These are phyloP conservation scores for Coniochaeta sp. DNA, from an alignment of 2,329 filamentous ascomycete species.

Conservation along the genomic window DNA sequence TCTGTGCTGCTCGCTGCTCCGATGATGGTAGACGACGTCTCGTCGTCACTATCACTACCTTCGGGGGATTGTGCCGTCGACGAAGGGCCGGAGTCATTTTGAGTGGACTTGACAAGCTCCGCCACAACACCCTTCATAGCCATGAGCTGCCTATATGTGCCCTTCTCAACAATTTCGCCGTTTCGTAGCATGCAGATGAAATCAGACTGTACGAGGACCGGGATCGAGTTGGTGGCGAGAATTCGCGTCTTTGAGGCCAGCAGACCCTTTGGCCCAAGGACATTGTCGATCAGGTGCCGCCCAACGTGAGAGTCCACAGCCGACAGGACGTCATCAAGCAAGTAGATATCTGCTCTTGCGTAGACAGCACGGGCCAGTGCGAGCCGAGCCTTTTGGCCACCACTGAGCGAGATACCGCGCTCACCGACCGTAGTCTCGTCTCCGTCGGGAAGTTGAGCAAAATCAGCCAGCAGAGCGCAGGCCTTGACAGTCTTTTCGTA, in stretches of 20 bases:
- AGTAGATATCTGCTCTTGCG: constrained; percentile 89
- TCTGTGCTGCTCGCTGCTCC: constrained; percentile 45
- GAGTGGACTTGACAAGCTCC: constrained; percentile 71
- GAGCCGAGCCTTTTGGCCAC: constrained; percentile 90
- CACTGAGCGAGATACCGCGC: constrained; percentile 90
- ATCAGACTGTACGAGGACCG: constrained; percentile 81
- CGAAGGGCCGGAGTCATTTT: constrained; percentile 37
- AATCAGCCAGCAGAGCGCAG: constrained; percentile 86
- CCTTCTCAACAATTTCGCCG: constrained; percentile 75
- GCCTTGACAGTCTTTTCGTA: constrained; percentile 90
- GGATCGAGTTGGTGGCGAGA: constrained; percentile 90
- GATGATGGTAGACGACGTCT: constrained; percentile 40
- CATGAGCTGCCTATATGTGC: constrained; percentile 84
- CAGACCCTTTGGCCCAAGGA: constrained; percentile 78
- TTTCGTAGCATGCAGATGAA: constrained; percentile 81
- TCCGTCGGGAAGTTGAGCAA: constrained; percentile 85
- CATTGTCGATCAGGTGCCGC: constrained; percentile 87
- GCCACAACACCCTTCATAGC: constrained; percentile 90
- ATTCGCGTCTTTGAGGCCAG: constrained; percentile 83
- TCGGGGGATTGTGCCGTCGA: constrained; percentile 23
- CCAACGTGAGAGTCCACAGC: constrained; percentile 98
- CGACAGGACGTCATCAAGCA: constrained; percentile 89
- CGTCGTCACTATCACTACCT: constrained; percentile 43
- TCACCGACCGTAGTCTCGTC: constrained; percentile 97
- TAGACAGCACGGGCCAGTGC: constrained; percentile 92